These are phyloP conservation scores for Papiliotrema flavescens DNA, from an alignment of 1,284 basidiomycete genomes.

Conservation along the genomic window DNA sequence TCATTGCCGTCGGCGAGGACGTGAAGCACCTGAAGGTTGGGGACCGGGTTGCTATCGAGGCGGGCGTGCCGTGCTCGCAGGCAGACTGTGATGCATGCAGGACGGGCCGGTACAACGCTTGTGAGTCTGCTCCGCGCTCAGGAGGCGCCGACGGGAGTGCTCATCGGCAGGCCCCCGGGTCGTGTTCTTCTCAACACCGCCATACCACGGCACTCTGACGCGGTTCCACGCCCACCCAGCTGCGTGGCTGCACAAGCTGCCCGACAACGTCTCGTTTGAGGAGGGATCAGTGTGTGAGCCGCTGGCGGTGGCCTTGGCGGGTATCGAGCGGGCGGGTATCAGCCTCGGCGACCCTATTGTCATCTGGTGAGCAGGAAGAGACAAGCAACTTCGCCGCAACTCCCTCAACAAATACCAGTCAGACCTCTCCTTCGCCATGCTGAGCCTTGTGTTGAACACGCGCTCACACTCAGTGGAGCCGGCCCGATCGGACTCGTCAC, in stretches of 20 bases:
- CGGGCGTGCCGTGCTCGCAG: slow-evolving; percentile 53
- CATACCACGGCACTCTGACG: slow-evolving; percentile 52
- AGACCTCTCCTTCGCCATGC: too few relatives aligned
- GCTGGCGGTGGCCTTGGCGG: slow-evolving; percentile 54
- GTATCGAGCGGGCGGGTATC: slow-evolving; percentile 53
- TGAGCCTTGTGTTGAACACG: too few relatives aligned
- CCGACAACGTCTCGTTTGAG: slow-evolving; percentile 52
- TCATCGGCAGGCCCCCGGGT: slow-evolving; percentile 44
- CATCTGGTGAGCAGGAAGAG: slow-evolving; percentile 44
- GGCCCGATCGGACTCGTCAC: slow-evolving; percentile 56
- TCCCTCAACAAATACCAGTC: too few relatives aligned
- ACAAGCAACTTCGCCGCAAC: too few relatives aligned
- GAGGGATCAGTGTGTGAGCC: slow-evolving; percentile 57
- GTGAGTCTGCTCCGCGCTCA: slow-evolving; percentile 24
- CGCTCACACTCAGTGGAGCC: slow-evolving; percentile 38
- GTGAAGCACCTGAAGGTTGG: slow-evolving; percentile 47
- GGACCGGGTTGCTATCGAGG: slow-evolving; percentile 54
- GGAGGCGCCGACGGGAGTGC: not conserved
- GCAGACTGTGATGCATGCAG: slow-evolving; percentile 53
- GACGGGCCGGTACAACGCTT: slow-evolving; percentile 55
- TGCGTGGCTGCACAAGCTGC: slow-evolving; percentile 55
- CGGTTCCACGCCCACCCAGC: slow-evolving; percentile 56
- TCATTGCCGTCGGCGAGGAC: slow-evolving; percentile 50
- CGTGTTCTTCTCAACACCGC: slow-evolving; percentile 53
- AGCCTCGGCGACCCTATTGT: slow-evolving; percentile 52